Percentiles rank a stretch among this genome's conserved stretches.
These are phyloP conservation scores for Populus nigra DNA, from an alignment of 345 rosid genomes.

Conservation along the genomic window DNA sequence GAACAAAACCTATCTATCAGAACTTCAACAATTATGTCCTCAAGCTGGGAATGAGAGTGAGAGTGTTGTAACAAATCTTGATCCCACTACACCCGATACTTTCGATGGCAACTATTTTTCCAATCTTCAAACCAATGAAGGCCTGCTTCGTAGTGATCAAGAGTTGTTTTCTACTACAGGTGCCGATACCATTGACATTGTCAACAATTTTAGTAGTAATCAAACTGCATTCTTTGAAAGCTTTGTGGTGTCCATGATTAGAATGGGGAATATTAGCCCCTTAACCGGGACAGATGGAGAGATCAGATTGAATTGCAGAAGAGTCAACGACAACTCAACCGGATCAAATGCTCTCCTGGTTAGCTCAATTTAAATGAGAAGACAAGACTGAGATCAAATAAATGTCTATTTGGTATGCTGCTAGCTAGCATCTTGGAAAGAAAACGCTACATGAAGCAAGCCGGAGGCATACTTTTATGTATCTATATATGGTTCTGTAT, in stretches of 20 bases:
- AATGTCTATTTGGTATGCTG: too few relatives aligned
- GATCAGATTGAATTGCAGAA: constrained; percentile 52
- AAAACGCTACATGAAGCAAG: too few relatives aligned
- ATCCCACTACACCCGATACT: constrained; percentile 42
- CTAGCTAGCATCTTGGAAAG: too few relatives aligned
- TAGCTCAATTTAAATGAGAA: constrained; percentile 5
- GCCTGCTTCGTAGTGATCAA: constrained; percentile 62
- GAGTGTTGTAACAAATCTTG: constrained; percentile 37
- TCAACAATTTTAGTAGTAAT: constrained; percentile 36
- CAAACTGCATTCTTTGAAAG: constrained; percentile 52
- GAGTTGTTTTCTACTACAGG: constrained; percentile 52
- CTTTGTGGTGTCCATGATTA: constrained; percentile 54
- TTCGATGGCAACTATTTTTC: constrained; percentile 54
- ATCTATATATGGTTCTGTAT: too few relatives aligned
- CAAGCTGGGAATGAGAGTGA: constrained; percentile 35
- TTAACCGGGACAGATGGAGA: constrained; percentile 54
- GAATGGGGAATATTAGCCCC: constrained; percentile 57
- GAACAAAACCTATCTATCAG: constrained; percentile 39
- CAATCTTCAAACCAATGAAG: constrained; percentile 39
- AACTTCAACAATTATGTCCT: constrained; percentile 50
- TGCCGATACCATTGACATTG: constrained; percentile 43
- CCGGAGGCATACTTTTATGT: too few relatives aligned
- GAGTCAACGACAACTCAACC: constrained; percentile 27
- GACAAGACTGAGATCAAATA: too few relatives aligned
- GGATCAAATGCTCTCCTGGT: background rate